Evolutionary conservation across 1,139 yeast species (phyloP), one percentile per base, ranked within the genome.

Genomic region (Pichia cactophila): DNA sequence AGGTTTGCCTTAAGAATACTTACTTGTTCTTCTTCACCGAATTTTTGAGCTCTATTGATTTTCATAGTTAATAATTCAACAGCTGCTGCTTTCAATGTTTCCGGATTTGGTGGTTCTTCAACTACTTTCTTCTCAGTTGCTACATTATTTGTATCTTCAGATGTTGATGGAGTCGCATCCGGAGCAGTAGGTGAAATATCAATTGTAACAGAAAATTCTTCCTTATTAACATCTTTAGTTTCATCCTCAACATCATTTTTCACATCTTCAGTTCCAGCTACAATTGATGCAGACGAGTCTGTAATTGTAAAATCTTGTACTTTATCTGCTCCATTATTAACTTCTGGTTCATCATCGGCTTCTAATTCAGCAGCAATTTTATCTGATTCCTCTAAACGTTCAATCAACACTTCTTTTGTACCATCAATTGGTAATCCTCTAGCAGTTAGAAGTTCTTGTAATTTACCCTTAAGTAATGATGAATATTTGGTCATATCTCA

Each of bases 341-440:
- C 4, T 17, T 60, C 64, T 4, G 42, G 42, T 3, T 59, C 57
- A 48, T 50, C 62, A 47, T 48, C 59, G 50, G 54, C 58, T 56
- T 54, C 65, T 20, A 61, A 52, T 39, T 58, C 66, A 10, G 63
- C 63, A 26, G 60, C 66, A 29, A 58, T 54, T 44, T 59, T 56
- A 47, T 68, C 72, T 9, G 64, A 60, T 44, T 75, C 81, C 48
- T 66, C 69, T 54, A 90, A 74, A 57, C 97, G 79, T 42, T 80
- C 79, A 48, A 90, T 75, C 58, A 90, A 75, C 51, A 88, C 96
- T 42, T 85, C 83, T 68, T 90, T 92, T 60, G 88, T 83, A 28
- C 98, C 98, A 42, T 83, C 80, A 8, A 76, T 71, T 5, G 95
- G 66, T 51, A 92, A 75, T 1, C 83, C 86, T 57, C 82, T 80